A percentile compares a stretch with the other conserved stretches of the same genome.
These are phyloP conservation scores for Mortierella sp. DNA, from an alignment of 371 early-diverging fungal genomes.

Conservation along the genomic window DNA sequence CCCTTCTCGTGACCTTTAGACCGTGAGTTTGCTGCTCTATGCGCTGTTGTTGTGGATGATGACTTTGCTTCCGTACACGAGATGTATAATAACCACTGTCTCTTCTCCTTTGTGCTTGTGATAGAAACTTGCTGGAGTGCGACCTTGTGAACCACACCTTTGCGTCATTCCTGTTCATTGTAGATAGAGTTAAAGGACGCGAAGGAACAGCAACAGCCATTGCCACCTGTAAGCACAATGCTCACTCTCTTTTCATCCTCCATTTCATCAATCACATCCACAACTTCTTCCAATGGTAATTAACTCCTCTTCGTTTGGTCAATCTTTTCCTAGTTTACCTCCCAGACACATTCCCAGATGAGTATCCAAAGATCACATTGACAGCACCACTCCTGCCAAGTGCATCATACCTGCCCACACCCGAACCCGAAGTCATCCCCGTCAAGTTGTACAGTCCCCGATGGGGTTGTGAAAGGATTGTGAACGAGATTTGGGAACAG, in stretches of 20 bases:
- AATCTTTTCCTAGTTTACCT: constrained; percentile 20
- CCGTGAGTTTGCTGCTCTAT: constrained; percentile 19
- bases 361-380: constrained; percentile 44
- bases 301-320: background rate
- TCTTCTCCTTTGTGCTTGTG: background rate
- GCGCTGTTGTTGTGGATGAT: no score
- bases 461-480: constrained; percentile 46
- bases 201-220: constrained; percentile 31
- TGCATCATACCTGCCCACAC: constrained; percentile 8
- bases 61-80: background rate
- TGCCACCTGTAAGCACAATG: constrained; percentile 29
- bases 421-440: constrained; percentile 30
- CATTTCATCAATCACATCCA: background rate
- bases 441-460: constrained; percentile 47
- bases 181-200: constrained; percentile 15
- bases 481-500: constrained; percentile 49
- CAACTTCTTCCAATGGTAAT: no score
- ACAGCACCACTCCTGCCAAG: constrained; percentile 23
- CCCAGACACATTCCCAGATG: constrained; percentile 43
- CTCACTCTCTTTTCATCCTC: no score
- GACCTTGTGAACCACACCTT: constrained; percentile 28
- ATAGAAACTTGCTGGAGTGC: constrained; percentile 46
- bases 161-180: constrained; percentile 37
- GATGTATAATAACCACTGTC: background rate
- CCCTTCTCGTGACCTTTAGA: constrained; percentile 21